Evolutionary conservation across 805 yeast genomes (phyloP), one percentile per base, ranked within the genome.

Genomic region (Candida awuae): DNA sequence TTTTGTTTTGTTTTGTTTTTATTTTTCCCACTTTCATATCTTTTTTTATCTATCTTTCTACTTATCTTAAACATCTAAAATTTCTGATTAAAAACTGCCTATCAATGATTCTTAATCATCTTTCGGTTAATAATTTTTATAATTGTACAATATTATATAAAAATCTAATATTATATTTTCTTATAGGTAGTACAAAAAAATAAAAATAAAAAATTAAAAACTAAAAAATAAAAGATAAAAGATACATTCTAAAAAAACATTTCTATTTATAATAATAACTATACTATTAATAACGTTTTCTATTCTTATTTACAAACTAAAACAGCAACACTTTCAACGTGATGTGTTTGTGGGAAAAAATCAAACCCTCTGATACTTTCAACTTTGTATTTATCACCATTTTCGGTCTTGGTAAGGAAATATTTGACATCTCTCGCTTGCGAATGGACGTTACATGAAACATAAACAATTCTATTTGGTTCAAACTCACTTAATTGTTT

Each of bases 381-480:
- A 33, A 92, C 72, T 42, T 63, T 65, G 64, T 86, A 92, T 29
- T 70, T 54, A 7, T 56, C 50, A 4, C 92, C 92, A 48, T 75
- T 66, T 26, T 63, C 68, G 8, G 90, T 79, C 27, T 77, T 70
- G 45, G 71, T 73, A 41, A 88, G 59, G 54, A 92, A 84, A 67
- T 77, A 87, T 49, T 85, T 90, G 33, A 92, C 58, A 58, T 92
- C 98, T 51, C 97, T 70, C 4, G 97, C 97, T 62, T 92, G 98
- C 15, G 96, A 85, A 63, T 90, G 97, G 35, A 92, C 98, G 56
- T 92, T 92, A 68, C 98, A 92, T 45, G 95, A 85, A 41, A 92
- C 84, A 62, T 92, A 92, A n/a, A 92, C 94, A 39, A 92, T 77
- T 51, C 79, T 78, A 13, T 82, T 82, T 3, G 98, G 97, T 45